Percentiles rank a stretch among this genome's conserved stretches.
phyloP scores from a whole-genome alignment of 192 early-diverging fungal genomes.

The Backusella luteola region DNA sequence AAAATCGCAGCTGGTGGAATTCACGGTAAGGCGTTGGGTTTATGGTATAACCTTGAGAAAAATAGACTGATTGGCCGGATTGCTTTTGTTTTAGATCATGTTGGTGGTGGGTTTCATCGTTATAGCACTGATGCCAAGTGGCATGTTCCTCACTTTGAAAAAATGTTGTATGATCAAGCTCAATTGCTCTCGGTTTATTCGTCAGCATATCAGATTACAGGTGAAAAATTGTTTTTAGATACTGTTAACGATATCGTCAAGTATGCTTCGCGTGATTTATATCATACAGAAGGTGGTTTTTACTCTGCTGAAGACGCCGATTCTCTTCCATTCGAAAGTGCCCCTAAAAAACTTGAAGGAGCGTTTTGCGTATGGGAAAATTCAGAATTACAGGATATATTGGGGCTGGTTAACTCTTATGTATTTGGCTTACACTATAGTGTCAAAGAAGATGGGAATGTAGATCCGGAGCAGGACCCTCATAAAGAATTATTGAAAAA shows the following conservation, averaged over 20 bases:
- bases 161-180: conserved; percentile 74
- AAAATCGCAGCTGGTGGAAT: conserved; percentile 45
- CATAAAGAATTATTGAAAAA: conserved; percentile 56
- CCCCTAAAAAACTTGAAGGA: conserved; percentile 54
- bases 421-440: conserved; percentile 53
- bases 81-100: conserved; percentile 35
- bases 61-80: neutral
- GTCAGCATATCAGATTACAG: conserved; percentile 45
- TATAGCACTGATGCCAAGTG: conserved; percentile 34
- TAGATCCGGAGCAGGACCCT: conserved; percentile 49
- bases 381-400: conserved; percentile 42
- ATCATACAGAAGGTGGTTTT: conserved; percentile 49
- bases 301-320: conserved; percentile 71
- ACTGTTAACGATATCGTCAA: conserved; percentile 50
- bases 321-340: conserved; percentile 43
- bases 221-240: conserved; percentile 45
- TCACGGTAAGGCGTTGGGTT: conserved; percentile 31
- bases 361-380: conserved; percentile 63
- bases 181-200: conserved; percentile 53
- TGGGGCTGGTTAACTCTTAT: conserved; percentile 35
- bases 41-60: neutral
- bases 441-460: conserved; percentile 53
- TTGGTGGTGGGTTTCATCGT: conserved; percentile 51
- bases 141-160: conserved; percentile 73
- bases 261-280: conserved; percentile 54